These are phyloP conservation scores for Sphenostylis stenocarpa DNA, from an alignment of 306 rosid genomes.

Conservation along the genomic window DNA sequence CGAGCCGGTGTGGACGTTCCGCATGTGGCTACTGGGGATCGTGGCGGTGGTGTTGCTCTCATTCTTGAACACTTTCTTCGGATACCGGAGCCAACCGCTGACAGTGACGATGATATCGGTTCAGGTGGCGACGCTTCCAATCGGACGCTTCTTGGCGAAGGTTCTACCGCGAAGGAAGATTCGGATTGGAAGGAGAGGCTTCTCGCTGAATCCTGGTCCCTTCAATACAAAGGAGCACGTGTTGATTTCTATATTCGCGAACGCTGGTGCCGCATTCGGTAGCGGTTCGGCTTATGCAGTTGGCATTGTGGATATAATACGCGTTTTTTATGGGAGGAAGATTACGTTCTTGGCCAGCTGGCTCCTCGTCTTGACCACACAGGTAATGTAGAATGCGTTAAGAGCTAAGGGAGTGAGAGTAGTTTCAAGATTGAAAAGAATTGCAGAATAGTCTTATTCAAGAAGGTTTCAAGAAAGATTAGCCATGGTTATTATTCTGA, in stretches of 20 bases:
- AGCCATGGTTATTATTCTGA: neutral
- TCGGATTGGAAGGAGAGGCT: slow-evolving; percentile 31
- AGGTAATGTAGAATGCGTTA: slow-evolving; percentile 36
- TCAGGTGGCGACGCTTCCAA: slow-evolving; percentile 65
- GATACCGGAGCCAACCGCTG: slow-evolving; percentile 54
- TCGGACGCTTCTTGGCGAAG: slow-evolving; percentile 60
- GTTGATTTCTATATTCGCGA: slow-evolving; percentile 68
- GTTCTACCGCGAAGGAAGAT: slow-evolving; percentile 43
- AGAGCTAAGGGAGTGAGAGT: too few species aligned
- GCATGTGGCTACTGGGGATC: slow-evolving; percentile 75
- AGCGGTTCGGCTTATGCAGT: slow-evolving; percentile 59
- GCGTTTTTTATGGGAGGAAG: slow-evolving; percentile 48
- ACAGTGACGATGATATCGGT: slow-evolving; percentile 52
- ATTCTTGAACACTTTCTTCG: slow-evolving; percentile 67
- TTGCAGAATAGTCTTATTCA: neutral
- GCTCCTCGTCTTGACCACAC: slow-evolving; percentile 62
- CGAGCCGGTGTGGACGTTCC: slow-evolving; percentile 71
- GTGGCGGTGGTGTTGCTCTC: slow-evolving; percentile 52
- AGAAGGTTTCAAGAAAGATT: too few species aligned
- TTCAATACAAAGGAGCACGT: slow-evolving; percentile 83
- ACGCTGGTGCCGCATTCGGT: slow-evolving; percentile 65
- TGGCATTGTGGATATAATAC: slow-evolving; percentile 55
- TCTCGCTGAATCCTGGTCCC: slow-evolving; percentile 69
- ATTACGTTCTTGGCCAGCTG: slow-evolving; percentile 53
- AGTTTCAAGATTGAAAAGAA: neutral